Percentiles rank a stretch among this genome's conserved stretches.
Evolutionary conservation across 768 basidiomycete species (phyloP).

Genomic region (Gloeophyllum trabeum): DNA sequence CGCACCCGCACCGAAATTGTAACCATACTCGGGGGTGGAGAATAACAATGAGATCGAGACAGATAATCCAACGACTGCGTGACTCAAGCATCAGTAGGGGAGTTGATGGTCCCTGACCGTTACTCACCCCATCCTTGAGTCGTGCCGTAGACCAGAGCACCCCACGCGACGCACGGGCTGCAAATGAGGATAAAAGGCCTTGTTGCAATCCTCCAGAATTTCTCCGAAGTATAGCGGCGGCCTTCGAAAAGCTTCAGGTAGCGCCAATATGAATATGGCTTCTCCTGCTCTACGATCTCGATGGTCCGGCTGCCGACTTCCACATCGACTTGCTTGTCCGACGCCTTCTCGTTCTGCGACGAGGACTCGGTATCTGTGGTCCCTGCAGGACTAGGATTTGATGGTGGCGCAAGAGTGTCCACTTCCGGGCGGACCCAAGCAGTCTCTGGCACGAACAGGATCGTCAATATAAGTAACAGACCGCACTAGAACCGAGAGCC

Average conservation of each 20-base stretch:
- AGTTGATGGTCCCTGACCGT: neutral
- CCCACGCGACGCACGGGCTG: slow-evolving; percentile 7
- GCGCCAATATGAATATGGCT: neutral
- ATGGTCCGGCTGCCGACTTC: neutral
- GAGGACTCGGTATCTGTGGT: neutral
- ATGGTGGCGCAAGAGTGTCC: neutral
- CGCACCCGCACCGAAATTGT: slow-evolving; percentile 7
- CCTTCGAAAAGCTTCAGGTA: slow-evolving; percentile 2
- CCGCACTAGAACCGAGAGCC: slow-evolving; percentile 4
- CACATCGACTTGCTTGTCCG: neutral
- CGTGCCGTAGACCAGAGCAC: slow-evolving; percentile 7
- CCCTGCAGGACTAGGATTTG: neutral
- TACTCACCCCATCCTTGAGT: slow-evolving; percentile 6
- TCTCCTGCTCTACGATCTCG: neutral
- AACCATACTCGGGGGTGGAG: slow-evolving; percentile 6
- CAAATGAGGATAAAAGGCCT: slow-evolving; percentile 5
- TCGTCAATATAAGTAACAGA: slow-evolving; percentile 4
- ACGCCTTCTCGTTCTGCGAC: slow-evolving; percentile 3
- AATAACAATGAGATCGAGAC: slow-evolving; percentile 10
- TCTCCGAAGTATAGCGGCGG: slow-evolving; percentile 1
- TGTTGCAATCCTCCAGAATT: slow-evolving; percentile 3
- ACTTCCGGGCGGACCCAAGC: slow-evolving; percentile 2
- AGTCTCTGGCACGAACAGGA: slow-evolving; percentile 10
- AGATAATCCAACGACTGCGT: slow-evolving; percentile 7
- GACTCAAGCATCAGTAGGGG: neutral